These are phyloP conservation scores for Curvularia eragrostidis DNA, from an alignment of 2,329 filamentous ascomycete species.

Conservation along the genomic window DNA sequence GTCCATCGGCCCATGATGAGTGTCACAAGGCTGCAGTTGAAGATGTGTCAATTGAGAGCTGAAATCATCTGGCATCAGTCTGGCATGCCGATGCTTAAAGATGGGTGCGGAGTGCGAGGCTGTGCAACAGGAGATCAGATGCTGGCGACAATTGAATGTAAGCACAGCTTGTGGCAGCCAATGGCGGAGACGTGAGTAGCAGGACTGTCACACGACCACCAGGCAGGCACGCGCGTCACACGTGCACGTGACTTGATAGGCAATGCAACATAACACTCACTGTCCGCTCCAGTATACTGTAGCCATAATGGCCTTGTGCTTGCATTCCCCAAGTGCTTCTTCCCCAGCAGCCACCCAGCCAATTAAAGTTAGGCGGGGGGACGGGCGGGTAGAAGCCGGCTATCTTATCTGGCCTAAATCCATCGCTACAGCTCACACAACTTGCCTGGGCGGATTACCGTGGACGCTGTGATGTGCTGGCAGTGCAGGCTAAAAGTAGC, in stretches of 20 bases:
- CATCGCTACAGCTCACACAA: background rate
- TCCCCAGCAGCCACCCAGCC: background rate
- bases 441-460: background rate
- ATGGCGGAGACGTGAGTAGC: background rate
- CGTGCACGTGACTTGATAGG: background rate
- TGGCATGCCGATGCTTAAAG: background rate
- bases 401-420: background rate
- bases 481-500: background rate
- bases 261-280: too few relatives aligned
- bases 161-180: background rate
- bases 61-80: background rate
- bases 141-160: background rate
- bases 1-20: slow-evolving; percentile 36
- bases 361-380: background rate
- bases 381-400: background rate
- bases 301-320: too few relatives aligned
- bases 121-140: background rate
- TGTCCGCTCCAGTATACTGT: too few relatives aligned
- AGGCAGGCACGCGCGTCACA: background rate
- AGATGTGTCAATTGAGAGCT: background rate
- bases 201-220: background rate
- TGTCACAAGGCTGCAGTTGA: background rate
- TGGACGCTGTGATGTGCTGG: background rate
- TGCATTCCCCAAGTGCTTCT: background rate
- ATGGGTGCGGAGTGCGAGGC: background rate